Base-by-base conservation (phyloP, 148 eudicot species). In the Agrostemma githago region DNA sequence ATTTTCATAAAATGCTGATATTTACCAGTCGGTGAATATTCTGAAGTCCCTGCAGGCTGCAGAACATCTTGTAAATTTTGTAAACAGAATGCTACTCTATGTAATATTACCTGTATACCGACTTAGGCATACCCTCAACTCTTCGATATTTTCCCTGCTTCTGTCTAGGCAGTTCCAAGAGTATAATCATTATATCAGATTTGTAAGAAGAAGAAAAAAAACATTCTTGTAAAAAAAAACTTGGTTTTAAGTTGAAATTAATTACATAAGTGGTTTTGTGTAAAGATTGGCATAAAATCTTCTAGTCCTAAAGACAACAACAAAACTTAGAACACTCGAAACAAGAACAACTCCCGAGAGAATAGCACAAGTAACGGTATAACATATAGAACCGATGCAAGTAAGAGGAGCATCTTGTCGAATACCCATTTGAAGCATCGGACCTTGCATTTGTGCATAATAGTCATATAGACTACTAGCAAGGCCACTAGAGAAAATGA, bases 401-500 rank as follows among this genome's bases (percentile, higher is more conserved):
- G 80, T 89, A 2, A 79, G 85, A 5, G 93, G 83, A 34, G 88
- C 90, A 46, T 88, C 84, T 68, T 12, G 37, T 67, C 80, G 41
- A 84, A 73, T 16, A 75, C 62, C 12, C 78, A 54, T 38, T 66
- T 17, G 3, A 72, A 74, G n/a, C n/a, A 39, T 71, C 19, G 3
- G 67, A 75, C 19, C 42, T n/a, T 95, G 98, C 82, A 83, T 87
- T 74, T 85, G 93, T 5, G 98, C 98, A 76, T 95, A 96, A 37
- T 79, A 68, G 73, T 95, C 98, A 68, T 95, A 95, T 79, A 95
- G 88, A 60, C 79, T 78, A 77, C 98, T 92, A 3, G 98, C 97
- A 44, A 95, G 84, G 43, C 88, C 66, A 46, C 96, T 89, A 0
- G 97, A 90, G 73, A 92, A 84, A 60, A 95, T 82, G n/a, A 95